These are phyloP conservation scores for Aureobasidium subglaciale DNA, from an alignment of 2,329 filamentous ascomycete species.

Conservation along the genomic window DNA sequence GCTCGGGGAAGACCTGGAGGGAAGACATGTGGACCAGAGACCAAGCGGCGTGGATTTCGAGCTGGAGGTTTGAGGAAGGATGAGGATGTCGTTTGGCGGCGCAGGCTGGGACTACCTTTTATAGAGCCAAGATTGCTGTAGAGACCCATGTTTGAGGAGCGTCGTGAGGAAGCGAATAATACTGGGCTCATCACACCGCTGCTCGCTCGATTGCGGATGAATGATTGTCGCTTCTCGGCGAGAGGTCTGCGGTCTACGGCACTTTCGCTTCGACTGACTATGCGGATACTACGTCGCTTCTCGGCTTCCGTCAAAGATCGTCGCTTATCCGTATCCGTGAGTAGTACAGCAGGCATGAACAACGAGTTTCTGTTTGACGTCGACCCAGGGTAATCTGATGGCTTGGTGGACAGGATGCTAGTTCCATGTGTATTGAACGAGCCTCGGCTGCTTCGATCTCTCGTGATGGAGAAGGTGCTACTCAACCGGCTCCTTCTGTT, in stretches of 20 bases:
- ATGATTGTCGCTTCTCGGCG: constrained; percentile 36
- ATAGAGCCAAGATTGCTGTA: background rate
- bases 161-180: constrained; percentile 31
- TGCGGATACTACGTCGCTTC: constrained; percentile 34
- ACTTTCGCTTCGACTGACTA: constrained; percentile 32
- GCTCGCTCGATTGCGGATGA: constrained; percentile 35
- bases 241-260: constrained; percentile 31
- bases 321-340: background rate
- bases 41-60: constrained; percentile 24
- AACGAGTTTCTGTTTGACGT: constrained; percentile 21
- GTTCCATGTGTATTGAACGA: constrained; percentile 34
- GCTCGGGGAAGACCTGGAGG: constrained; percentile 26
- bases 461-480: constrained; percentile 23
- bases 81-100: constrained; percentile 20
- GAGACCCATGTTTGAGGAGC: constrained; percentile 4
- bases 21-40: constrained; percentile 18
- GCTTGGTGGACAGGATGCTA: constrained; percentile 33
- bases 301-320: constrained; percentile 26
- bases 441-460: constrained; percentile 29
- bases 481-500: constrained; percentile 21
- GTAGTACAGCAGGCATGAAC: constrained; percentile 19
- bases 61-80: constrained; percentile 26
- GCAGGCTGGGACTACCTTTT: background rate
- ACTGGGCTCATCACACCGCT: constrained; percentile 28
- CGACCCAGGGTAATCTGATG: constrained; percentile 32